Evolutionary conservation across 2,329 filamentous ascomycete species (phyloP).

Genomic region (Simplicillium sp.): DNA sequence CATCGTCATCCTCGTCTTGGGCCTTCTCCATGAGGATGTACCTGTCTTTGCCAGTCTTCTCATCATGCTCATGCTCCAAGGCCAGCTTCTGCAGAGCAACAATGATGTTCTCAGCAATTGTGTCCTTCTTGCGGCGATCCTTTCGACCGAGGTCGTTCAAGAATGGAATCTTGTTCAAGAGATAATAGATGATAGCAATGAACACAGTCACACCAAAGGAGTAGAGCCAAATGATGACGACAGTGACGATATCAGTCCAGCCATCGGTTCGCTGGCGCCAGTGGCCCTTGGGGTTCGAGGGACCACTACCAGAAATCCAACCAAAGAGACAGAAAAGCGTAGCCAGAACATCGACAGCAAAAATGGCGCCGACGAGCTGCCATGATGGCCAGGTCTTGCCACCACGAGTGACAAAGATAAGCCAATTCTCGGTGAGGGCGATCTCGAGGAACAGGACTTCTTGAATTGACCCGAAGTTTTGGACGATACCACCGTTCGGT

Average conservation of each 20-base stretch:
- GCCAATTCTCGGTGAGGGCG: constrained; percentile 66
- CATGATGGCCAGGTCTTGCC: constrained; percentile 65
- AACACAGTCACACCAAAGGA: constrained; percentile 58
- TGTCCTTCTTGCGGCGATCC: constrained; percentile 51
- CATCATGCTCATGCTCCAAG: constrained; percentile 46
- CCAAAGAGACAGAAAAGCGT: constrained; percentile 70
- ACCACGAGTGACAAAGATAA: constrained; percentile 69
- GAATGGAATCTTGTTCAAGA: constrained; percentile 48
- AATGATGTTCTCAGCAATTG: constrained; percentile 57
- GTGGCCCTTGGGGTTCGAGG: constrained; percentile 18
- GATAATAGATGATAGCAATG: constrained; percentile 55
- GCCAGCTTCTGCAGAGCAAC: constrained; percentile 55
- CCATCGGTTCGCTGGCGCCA: constrained; percentile 27
- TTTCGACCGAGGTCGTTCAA: constrained; percentile 55
- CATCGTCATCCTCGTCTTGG: no score
- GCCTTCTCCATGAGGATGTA: constrained; percentile 19
- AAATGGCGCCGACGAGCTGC: constrained; percentile 63
- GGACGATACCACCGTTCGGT: constrained; percentile 60
- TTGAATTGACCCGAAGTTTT: constrained; percentile 66
- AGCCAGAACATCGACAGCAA: constrained; percentile 60
- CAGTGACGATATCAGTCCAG: constrained; percentile 44
- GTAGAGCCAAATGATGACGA: constrained; percentile 56
- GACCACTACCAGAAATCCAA: constrained; percentile 52
- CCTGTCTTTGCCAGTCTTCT: constrained; percentile 27
- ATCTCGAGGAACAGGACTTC: constrained; percentile 68